Conservation (phyloP, 129 eudicot species). For the Oenanthe sinensis region DNA sequence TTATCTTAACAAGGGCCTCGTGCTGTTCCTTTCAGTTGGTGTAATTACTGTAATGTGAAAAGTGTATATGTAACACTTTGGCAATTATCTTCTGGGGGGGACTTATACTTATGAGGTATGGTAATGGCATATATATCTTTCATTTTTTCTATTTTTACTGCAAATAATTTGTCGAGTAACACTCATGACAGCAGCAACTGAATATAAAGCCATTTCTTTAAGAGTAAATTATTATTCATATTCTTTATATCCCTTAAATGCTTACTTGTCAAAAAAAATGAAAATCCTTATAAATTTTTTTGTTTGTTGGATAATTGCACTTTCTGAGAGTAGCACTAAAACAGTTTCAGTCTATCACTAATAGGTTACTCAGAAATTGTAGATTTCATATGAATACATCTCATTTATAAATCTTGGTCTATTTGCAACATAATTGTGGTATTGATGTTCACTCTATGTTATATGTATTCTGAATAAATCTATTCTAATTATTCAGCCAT, state of each 20-base stretch:
- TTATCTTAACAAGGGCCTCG: constrained; percentile 69
- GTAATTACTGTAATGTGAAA: too few relatives aligned
- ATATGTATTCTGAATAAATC: too few relatives aligned
- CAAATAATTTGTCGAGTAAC: not conserved
- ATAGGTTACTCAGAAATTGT: too few relatives aligned
- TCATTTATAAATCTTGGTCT: not conserved
- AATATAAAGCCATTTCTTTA: not conserved
- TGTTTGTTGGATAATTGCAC: too few relatives aligned
- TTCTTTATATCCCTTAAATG: not conserved
- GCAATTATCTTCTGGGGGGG: constrained; percentile 58
- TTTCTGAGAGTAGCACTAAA: too few relatives aligned
- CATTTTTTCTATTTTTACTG: not conserved
- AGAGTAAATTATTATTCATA: not conserved
- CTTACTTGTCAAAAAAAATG: not conserved
- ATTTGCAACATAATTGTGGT: not conserved
- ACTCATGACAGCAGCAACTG: not conserved
- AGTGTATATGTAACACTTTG: not conserved
- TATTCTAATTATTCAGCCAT: too few relatives aligned
- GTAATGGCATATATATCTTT: not conserved
- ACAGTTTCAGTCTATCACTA: too few relatives aligned
- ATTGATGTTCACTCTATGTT: not conserved
- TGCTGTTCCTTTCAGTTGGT: constrained; percentile 40
- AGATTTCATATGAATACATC: too few relatives aligned
- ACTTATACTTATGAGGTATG: constrained; percentile 71
- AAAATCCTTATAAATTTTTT: too few relatives aligned